Evolutionary conservation across 495 filamentous ascomycete genomes (phyloP).

Genomic region (Ascobolus immersus): DNA sequence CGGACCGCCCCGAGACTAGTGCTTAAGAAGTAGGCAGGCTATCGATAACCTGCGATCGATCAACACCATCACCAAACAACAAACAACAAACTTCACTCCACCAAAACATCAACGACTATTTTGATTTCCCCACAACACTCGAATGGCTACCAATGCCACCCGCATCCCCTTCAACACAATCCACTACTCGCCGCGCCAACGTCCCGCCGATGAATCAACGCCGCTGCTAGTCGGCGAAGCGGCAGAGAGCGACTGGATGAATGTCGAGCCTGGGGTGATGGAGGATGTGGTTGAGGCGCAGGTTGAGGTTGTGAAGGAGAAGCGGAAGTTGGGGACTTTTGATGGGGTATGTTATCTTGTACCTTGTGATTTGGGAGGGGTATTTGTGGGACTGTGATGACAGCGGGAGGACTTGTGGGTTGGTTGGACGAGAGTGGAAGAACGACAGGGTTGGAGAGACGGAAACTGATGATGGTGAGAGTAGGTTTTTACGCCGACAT

Average conservation of each 20-base stretch:
- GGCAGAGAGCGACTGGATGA: too few species aligned
- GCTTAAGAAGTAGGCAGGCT: too few species aligned
- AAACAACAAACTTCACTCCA: too few species aligned
- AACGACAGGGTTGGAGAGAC: too few species aligned
- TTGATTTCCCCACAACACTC: not conserved
- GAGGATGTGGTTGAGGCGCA: constrained; percentile 9
- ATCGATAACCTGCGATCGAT: too few species aligned
- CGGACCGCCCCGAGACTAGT: too few species aligned
- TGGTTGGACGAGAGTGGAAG: not conserved
- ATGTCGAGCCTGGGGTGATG: too few species aligned
- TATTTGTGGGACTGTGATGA: not conserved
- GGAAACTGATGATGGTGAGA: too few species aligned
- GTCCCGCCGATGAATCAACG: not conserved
- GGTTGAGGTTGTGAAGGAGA: constrained; percentile 1
- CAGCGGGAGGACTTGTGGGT: not conserved
- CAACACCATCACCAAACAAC: too few species aligned
- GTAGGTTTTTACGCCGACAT: constrained; percentile 58
- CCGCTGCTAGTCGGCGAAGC: too few species aligned
- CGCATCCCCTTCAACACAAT: not conserved
- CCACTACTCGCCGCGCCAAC: not conserved
- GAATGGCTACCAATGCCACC: not conserved
- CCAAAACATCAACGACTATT: not conserved
- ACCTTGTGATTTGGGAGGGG: not conserved
- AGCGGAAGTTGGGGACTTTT: constrained; percentile 15
- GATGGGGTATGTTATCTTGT: constrained; percentile 8